phyloP scores from a whole-genome alignment of 371 early-diverging fungal genomes.

The Mucor ambiguus region DNA sequence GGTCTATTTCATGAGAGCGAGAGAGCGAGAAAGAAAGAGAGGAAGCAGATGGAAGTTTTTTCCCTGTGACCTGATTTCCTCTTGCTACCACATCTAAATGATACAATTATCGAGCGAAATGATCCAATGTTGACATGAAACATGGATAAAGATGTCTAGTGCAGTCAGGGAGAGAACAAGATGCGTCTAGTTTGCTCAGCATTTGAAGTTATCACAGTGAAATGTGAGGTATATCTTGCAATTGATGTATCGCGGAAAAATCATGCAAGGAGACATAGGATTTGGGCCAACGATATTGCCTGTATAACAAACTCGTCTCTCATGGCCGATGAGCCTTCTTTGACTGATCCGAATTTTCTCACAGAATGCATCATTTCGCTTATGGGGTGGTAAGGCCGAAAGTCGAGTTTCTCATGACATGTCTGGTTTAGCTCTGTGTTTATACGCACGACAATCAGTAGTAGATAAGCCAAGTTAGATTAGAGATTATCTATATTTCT shows the following conservation, averaged over 20 bases:
- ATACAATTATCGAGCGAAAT: neutral
- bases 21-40: no score
- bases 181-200: no score
- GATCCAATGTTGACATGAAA: neutral
- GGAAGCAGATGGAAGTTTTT: neutral
- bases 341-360: neutral
- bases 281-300: no score
- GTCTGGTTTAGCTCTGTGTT: no score
- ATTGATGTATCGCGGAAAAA: neutral
- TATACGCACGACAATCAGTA: no score
- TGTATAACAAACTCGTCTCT: no score
- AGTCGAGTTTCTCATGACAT: neutral
- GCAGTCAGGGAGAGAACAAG: neutral
- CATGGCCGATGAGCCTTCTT: neutral
- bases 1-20: neutral
- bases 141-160: neutral
- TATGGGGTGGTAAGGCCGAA: neutral
- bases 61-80: constrained; percentile 1
- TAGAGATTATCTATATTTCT: no score
- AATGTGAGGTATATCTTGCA: no score
- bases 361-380: neutral
- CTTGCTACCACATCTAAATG: neutral
- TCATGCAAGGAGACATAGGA: neutral
- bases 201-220: neutral
- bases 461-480: no score